Evolutionary conservation across 805 yeast genomes (phyloP), one percentile per base, ranked within the genome.

Genomic region (Suhomyces sp.): DNA sequence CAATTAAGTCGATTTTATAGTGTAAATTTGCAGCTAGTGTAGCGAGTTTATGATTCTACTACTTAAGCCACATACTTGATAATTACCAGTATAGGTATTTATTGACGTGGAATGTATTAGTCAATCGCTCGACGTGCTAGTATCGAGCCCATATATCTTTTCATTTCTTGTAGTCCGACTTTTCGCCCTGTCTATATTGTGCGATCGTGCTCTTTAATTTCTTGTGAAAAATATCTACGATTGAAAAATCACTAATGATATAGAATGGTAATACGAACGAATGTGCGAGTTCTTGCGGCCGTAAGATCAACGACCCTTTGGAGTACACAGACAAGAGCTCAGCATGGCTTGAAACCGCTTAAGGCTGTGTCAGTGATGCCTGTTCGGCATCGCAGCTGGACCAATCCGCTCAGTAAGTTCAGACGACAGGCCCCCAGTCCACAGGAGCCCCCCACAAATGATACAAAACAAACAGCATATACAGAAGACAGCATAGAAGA

Each of bases 371-470:
- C 17, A 3, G 35, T 12, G 17, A n/a, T n/a, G 20, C 21, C 48
- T 3, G 48, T 29, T 22, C 43, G 52, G 13, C 29, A 37, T 22
- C 45, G 49, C 13, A 43, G 48, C 27, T 59, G 62, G 64, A 49
- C 55, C 25, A 60, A 59, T 24, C 64, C 61, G 15, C 43, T 59
- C 33, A 58, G 61, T 49, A 51, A 41, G 45, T 57, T 58, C 45
- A 44, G 21, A 33, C 44, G 43, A 9, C 35, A 25, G 13, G 17
- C 15, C 17, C 31, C 22, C 15, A 27, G 13, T 10, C 12, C 10
- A 12, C 12, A 22, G 22, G 33, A 17, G 31, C 8, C 17, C n/a
- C 15, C 19, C 31, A 21, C 20, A 21, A 31, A 43, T 37, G 24
- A 48, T 21, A 21, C 21, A 31, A n/a, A 19, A 5, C 10, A 37